Evolutionary conservation across 2,329 filamentous ascomycete genomes (phyloP).

Genomic region (Zelopaecilomyces penicillatus): DNA sequence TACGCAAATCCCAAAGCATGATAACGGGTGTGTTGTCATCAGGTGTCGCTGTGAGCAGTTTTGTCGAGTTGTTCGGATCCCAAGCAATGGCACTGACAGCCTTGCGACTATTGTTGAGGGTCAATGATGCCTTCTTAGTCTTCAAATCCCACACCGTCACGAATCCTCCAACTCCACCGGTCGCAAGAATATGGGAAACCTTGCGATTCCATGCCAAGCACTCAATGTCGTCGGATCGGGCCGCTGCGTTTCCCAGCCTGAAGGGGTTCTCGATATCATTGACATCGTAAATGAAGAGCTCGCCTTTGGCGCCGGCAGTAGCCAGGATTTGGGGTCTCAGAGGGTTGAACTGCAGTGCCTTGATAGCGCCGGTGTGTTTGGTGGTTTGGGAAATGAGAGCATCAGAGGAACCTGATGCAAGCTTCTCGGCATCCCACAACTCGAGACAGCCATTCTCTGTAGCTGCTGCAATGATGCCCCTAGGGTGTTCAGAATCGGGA

Average conservation of each 20-base stretch:
- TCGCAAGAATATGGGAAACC: slow-evolving; percentile 91
- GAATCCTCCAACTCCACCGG: slow-evolving; percentile 85
- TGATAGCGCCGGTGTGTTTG: slow-evolving; percentile 88
- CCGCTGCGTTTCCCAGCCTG: slow-evolving; percentile 77
- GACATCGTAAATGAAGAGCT: slow-evolving; percentile 91
- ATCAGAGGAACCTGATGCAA: slow-evolving; percentile 51
- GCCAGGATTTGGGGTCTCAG: slow-evolving; percentile 84
- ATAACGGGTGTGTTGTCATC: slow-evolving; percentile 85
- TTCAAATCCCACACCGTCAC: slow-evolving; percentile 98
- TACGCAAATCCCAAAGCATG: slow-evolving; percentile 87
- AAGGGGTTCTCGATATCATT: slow-evolving; percentile 85
- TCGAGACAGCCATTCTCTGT: slow-evolving; percentile 91
- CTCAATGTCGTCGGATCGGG: slow-evolving; percentile 89
- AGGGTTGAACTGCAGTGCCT: slow-evolving; percentile 94
- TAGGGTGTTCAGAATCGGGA: slow-evolving; percentile 66
- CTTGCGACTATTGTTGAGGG: slow-evolving; percentile 91
- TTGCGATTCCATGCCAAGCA: slow-evolving; percentile 98
- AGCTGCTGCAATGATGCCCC: slow-evolving; percentile 88
- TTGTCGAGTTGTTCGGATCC: slow-evolving; percentile 93
- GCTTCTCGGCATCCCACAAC: slow-evolving; percentile 79
- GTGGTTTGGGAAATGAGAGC: slow-evolving; percentile 78
- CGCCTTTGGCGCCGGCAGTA: slow-evolving; percentile 87
- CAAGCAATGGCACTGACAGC: slow-evolving; percentile 91
- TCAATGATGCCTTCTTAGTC: slow-evolving; percentile 94
- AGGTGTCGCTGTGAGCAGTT: slow-evolving; percentile 84